Evolutionary conservation across 2,329 filamentous ascomycete genomes (phyloP).

Genomic region (Xylariaceae sp.): DNA sequence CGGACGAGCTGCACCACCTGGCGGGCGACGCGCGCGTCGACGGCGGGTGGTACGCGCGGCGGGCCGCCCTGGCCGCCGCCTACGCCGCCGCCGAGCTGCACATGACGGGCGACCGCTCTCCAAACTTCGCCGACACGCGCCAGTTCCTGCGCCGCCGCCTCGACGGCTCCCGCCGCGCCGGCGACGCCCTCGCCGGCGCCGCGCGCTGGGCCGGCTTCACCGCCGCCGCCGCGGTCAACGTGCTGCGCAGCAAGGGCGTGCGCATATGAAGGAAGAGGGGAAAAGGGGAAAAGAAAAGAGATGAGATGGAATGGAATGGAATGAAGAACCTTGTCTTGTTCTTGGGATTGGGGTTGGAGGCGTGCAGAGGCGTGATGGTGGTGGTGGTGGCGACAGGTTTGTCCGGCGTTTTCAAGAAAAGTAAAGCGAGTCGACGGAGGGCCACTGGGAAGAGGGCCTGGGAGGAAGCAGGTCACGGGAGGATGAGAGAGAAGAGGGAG

Average conservation of each 20-base stretch:
- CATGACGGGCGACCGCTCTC: slow-evolving; percentile 82
- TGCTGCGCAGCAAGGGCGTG: slow-evolving; percentile 80
- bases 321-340: too few species aligned
- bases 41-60: slow-evolving; percentile 73
- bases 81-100: slow-evolving; percentile 77
- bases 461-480: too few species aligned
- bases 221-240: slow-evolving; percentile 66
- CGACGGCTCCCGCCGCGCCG: slow-evolving; percentile 58
- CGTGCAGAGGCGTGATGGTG: too few species aligned
- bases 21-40: slow-evolving; percentile 78
- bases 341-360: too few species aligned
- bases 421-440: too few species aligned
- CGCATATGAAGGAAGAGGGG: slow-evolving; percentile 48
- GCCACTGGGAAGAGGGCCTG: too few species aligned
- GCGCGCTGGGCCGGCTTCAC: slow-evolving; percentile 80
- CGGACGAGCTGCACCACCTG: slow-evolving; percentile 90
- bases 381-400: too few species aligned
- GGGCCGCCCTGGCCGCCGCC: slow-evolving; percentile 46
- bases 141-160: slow-evolving; percentile 72
- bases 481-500: too few species aligned
- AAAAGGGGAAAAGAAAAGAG: neutral
- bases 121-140: slow-evolving; percentile 67
- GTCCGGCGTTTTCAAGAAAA: too few species aligned
- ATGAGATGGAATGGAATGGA: too few species aligned
- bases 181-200: slow-evolving; percentile 54